Conservation (phyloP, 2,329 filamentous ascomycete genomes). For the Botryotinia narcissicola region DNA sequence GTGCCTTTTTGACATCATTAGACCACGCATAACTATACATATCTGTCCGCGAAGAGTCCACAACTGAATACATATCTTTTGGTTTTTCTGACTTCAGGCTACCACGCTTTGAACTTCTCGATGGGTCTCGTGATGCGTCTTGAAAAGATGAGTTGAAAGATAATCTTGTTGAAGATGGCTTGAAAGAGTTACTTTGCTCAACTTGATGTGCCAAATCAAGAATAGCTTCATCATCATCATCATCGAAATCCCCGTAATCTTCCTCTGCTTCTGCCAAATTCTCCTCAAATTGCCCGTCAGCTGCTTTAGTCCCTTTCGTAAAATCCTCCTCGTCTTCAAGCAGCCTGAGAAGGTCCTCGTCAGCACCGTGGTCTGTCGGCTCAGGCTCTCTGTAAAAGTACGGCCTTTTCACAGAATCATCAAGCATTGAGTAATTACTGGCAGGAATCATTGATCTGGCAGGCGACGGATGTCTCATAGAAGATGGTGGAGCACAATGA, state of each 20-base stretch:
- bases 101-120: constrained; percentile 23
- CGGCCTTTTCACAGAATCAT: background rate
- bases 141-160: constrained; percentile 23
- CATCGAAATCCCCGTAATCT: constrained; percentile 36
- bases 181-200: constrained; percentile 40
- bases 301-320: constrained; percentile 13
- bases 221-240: constrained; percentile 39
- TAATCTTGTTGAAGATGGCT: constrained; percentile 28
- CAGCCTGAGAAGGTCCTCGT: constrained; percentile 31
- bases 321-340: constrained; percentile 32
- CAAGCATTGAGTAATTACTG: background rate
- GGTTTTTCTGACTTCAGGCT: constrained; percentile 6
- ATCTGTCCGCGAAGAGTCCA: constrained; percentile 43
- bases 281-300: constrained; percentile 17
- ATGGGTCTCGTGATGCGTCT: constrained; percentile 26
- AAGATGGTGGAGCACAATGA: constrained; percentile 6
- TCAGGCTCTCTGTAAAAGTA: constrained; percentile 23
- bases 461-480: constrained; percentile 7
- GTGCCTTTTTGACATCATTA: constrained; percentile 72
- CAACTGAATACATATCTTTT: constrained; percentile 37
- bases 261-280: constrained; percentile 28
- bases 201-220: constrained; percentile 45
- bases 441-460: background rate
- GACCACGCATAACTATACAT: constrained; percentile 78
- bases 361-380: constrained; percentile 28